Conservation (phyloP, 2,329 filamentous ascomycete genomes). For the Talaromyces sp. region DNA sequence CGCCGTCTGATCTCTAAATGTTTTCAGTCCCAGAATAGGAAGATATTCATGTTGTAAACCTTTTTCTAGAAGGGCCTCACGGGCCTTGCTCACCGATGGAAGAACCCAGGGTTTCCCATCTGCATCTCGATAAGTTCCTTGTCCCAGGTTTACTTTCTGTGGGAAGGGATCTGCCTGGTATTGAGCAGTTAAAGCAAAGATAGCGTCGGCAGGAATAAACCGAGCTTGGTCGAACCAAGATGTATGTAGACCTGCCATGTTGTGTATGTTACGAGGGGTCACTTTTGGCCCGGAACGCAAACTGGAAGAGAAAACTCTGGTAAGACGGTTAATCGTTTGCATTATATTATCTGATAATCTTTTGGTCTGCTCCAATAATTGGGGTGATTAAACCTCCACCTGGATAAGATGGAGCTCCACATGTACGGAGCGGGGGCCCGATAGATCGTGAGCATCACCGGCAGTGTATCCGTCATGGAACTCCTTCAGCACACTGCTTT, state of each 20-base stretch:
- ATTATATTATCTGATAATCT: too few species aligned
- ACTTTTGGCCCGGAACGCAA: background rate
- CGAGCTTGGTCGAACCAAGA: slow-evolving; percentile 15
- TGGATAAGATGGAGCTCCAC: too few species aligned
- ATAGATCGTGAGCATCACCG: too few species aligned
- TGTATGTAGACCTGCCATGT: background rate
- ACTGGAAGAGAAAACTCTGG: background rate
- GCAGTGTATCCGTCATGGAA: too few species aligned
- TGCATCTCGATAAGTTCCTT: slow-evolving; percentile 40
- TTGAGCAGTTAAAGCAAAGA: slow-evolving; percentile 27
- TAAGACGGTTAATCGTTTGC: too few species aligned
- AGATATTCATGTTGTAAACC: slow-evolving; percentile 95
- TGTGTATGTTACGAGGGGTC: background rate
- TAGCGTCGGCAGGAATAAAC: slow-evolving; percentile 22
- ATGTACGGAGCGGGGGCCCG: too few species aligned
- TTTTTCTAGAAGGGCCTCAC: slow-evolving; percentile 55
- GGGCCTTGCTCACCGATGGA: slow-evolving; percentile 30
- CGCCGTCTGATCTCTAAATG: slow-evolving; percentile 81
- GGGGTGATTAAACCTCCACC: too few species aligned
- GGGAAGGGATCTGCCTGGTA: slow-evolving; percentile 21
- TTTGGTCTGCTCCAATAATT: too few species aligned
- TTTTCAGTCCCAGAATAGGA: slow-evolving; percentile 80
- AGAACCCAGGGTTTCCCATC: slow-evolving; percentile 39
- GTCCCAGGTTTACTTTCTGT: slow-evolving; percentile 39
- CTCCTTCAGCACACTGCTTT: too few species aligned